These are phyloP conservation scores for Fusarium domesticum DNA, from an alignment of 2,329 filamentous ascomycete species.

Conservation along the genomic window DNA sequence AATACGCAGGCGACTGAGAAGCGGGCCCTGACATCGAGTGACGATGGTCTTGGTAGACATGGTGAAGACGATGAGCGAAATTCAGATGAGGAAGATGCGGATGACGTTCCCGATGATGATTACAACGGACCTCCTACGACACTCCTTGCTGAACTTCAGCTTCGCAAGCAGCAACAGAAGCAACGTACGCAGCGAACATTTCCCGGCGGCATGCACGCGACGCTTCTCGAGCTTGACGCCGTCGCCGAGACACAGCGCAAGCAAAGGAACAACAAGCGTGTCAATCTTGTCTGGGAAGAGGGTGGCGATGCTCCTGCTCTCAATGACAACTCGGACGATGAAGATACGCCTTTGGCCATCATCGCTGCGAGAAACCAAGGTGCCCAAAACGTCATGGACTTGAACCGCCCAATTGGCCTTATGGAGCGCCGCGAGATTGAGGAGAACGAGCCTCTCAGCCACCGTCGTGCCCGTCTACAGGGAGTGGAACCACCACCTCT, in stretches of 20 bases:
- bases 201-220: conserved; percentile 83
- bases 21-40: conserved; percentile 24
- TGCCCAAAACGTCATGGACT: conserved; percentile 48
- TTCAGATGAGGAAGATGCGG: conserved; percentile 43
- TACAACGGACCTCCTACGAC: conserved; percentile 80
- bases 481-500: conserved; percentile 53
- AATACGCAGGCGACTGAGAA: conserved; percentile 24
- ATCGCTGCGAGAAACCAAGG: conserved; percentile 63
- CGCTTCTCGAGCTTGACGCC: conserved; percentile 83
- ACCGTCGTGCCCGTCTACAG: conserved; percentile 70
- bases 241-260: conserved; percentile 82
- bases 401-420: conserved; percentile 66
- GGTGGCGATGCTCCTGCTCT: conserved; percentile 44
- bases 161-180: conserved; percentile 86
- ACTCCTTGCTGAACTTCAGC: conserved; percentile 83
- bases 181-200: conserved; percentile 64
- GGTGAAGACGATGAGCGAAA: conserved; percentile 31
- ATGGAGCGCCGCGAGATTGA: conserved; percentile 82
- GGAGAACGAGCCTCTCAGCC: conserved; percentile 85
- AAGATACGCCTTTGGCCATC: conserved; percentile 84
- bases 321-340: conserved; percentile 59
- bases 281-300: conserved; percentile 90
- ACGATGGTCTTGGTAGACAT: conserved; percentile 26
- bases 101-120: conserved; percentile 47
- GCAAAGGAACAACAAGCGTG: conserved; percentile 68